A percentile compares a stretch with the other conserved stretches of the same genome.
These are phyloP conservation scores for Fraxinus dipetala DNA, from an alignment of 305 asterid species.

Conservation along the genomic window DNA sequence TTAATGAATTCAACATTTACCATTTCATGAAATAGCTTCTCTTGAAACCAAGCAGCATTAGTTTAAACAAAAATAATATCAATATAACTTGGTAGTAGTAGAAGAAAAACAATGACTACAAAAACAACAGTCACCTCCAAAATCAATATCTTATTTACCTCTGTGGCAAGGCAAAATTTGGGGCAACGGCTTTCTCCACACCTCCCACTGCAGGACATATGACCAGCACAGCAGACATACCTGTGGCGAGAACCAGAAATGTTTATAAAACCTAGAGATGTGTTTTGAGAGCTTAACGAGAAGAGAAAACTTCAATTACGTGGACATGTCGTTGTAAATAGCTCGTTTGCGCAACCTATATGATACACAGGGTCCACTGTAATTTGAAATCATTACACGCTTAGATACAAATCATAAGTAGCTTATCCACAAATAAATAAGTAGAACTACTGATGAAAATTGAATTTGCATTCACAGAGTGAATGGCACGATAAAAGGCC, in stretches of 20 bases:
- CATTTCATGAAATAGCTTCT: constrained; percentile 7
- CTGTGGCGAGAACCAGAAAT: constrained; percentile 36
- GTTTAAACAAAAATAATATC: neutral
- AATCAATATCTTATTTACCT: constrained; percentile 44
- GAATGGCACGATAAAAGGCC: neutral
- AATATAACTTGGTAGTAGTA: neutral
- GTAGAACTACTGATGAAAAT: neutral
- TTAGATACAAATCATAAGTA: neutral
- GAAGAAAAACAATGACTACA: neutral
- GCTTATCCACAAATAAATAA: neutral
- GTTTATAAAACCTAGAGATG: neutral
- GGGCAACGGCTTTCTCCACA: constrained; percentile 99
- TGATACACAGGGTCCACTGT: constrained; percentile 93
- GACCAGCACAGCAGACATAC: constrained; percentile 95
- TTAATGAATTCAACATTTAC: neutral
- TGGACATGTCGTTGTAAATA: constrained; percentile 94
- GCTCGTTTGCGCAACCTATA: constrained; percentile 95
- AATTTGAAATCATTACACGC: constrained; percentile 23
- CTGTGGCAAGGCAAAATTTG: constrained; percentile 92
- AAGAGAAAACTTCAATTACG: constrained; percentile 38
- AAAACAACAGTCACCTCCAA: neutral
- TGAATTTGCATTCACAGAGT: neutral
- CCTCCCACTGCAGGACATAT: constrained; percentile 98
- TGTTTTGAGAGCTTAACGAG: constrained; percentile 1
- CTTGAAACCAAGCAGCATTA: neutral